phyloP scores from a whole-genome alignment of 352 stramenopile genomes.

The Peronosclerospora sorghi region DNA sequence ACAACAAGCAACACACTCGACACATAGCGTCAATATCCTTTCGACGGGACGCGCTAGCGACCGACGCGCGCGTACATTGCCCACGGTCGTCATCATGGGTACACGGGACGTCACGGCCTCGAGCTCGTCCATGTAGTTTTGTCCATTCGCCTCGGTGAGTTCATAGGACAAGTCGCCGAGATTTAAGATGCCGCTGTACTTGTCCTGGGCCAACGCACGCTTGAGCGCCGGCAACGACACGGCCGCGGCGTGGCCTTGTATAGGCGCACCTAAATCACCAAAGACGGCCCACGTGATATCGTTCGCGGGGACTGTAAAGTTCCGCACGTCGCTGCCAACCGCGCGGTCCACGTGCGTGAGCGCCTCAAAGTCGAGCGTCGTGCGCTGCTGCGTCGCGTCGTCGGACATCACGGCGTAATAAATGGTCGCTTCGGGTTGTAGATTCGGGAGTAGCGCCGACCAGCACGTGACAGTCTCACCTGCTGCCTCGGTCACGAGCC shows the following conservation, averaged over 20 bases:
- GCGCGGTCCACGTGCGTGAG: not conserved
- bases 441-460: conserved; percentile 36
- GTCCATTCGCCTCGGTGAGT: conserved; percentile 39
- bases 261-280: conserved; percentile 48
- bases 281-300: conserved; percentile 69
- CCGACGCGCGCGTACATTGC: conserved; percentile 59
- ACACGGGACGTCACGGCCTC: conserved; percentile 43
- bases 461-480: conserved; percentile 38
- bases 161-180: conserved; percentile 68
- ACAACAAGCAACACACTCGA: too few relatives aligned
- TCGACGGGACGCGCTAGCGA: too few relatives aligned
- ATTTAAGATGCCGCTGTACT: conserved; percentile 56
- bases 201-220: conserved; percentile 23
- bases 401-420: conserved; percentile 46
- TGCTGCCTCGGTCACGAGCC: conserved; percentile 35
- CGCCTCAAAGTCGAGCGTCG: too few relatives aligned
- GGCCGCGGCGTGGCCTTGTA: conserved; percentile 41
- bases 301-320: conserved; percentile 34
- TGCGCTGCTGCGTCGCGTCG: conserved; percentile 4
- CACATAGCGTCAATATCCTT: too few relatives aligned
- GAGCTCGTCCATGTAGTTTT: conserved; percentile 69
- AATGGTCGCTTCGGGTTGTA: conserved; percentile 36
- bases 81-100: conserved; percentile 64
- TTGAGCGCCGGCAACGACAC: conserved; percentile 58
- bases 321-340: conserved; percentile 8